These are phyloP conservation scores for Kokia cookei DNA, from an alignment of 441 rosid species.

Conservation along the genomic window DNA sequence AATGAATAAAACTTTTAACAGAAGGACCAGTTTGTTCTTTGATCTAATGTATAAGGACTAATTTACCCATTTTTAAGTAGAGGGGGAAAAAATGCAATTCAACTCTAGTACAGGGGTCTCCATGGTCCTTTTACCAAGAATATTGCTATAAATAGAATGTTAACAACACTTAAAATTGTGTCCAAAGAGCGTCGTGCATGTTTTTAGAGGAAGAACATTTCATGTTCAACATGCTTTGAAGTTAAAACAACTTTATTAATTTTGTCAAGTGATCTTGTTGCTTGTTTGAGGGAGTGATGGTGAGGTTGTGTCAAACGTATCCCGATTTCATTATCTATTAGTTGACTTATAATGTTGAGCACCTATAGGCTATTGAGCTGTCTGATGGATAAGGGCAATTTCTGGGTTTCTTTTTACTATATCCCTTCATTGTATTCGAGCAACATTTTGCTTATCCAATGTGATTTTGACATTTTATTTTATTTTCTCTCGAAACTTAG, in stretches of 20 bases:
- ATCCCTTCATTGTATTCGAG: neutral
- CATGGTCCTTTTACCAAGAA: neutral
- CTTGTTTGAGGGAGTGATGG: neutral
- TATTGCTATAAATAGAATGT: neutral
- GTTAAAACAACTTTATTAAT: neutral
- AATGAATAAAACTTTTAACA: too few relatives aligned
- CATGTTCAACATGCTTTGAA: neutral
- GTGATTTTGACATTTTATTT: neutral
- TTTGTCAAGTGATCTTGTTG: neutral
- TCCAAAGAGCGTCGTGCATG: neutral
- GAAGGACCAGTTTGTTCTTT: too few relatives aligned
- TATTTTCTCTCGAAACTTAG: constrained; percentile 23
- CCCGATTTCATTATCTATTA: neutral
- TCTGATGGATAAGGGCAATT: neutral
- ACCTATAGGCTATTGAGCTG: neutral
- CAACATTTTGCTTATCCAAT: neutral
- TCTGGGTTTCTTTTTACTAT: neutral
- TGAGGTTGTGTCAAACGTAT: neutral
- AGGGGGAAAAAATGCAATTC: too few relatives aligned
- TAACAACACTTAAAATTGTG: neutral
- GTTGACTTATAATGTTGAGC: neutral
- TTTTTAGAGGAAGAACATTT: neutral
- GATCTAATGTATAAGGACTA: too few relatives aligned
- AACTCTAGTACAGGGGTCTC: too few relatives aligned
- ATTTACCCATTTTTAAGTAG: too few relatives aligned